Base-by-base conservation (phyloP, 2,329 filamentous ascomycete genomes). In the Scedosporium apiospermum region DNA sequence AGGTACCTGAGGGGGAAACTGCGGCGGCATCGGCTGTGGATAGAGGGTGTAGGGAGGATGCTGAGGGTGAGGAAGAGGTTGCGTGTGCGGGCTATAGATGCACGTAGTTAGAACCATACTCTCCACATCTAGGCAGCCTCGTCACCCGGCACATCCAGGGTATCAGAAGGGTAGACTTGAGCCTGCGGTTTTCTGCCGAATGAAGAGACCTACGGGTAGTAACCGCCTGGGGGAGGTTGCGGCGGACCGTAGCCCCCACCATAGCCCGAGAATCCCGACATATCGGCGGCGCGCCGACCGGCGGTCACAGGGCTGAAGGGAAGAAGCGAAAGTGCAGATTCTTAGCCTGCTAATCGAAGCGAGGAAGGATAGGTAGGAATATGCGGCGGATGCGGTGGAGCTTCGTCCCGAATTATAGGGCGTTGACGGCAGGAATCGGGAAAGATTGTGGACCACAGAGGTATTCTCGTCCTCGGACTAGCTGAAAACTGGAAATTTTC, bases 221-320 rank as follows among this genome's bases (percentile, higher is more conserved):
- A 49, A 23, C 42, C 42, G 10, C 42, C 42, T 30, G 59, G 42
- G 18, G 27, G 34, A 34, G 59, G 59, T 21, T 61, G 41, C 21
- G 59, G 59, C n/a, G 59, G 59, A 27, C 59, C 59, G 42, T 61
- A 61, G 10, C 4, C 4, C 5, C 21, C 59, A 30, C 59, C 59
- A 18, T 30, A 61, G 41, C 41, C 41, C 23, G 59, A 26, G 18
- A 51, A 61, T 16, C 59, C 59, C 21, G 59, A 61, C 59, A 61
- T 61, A 23, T 21, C 21, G 49, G 49, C 10, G 21, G 49, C 49
- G n/a, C 10, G 49, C 44, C n/a, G 49, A 14, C 21, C 10, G 49
- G 49, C 49, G 18, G 21, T 23, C n/a, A 60, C 10, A 21, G 27
- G 34, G 26, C 27, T 30, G 34, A 16, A 16, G 27, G 23, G 14